A percentile compares a stretch with the other conserved stretches of the same genome.
Conservation (phyloP, 140 eudicot species). For the Cichorium intybus region DNA sequence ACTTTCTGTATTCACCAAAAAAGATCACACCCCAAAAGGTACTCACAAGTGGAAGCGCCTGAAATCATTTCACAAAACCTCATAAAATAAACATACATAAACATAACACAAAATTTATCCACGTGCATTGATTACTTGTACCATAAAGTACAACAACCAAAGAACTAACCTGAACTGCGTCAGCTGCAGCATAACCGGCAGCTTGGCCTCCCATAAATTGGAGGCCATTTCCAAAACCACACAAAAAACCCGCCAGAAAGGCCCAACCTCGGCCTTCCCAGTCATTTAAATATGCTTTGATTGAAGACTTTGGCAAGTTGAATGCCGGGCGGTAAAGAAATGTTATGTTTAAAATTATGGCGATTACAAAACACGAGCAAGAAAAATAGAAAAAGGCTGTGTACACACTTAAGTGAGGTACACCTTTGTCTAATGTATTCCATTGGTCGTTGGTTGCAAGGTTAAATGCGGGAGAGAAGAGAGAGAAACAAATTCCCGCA, state of each 20-base stretch:
- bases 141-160: neutral
- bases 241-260: conserved; percentile 76
- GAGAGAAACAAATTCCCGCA: conserved; percentile 76
- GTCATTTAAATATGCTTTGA: conserved; percentile 57
- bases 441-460: conserved; percentile 94
- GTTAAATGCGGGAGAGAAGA: conserved; percentile 86
- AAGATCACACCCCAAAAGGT: conserved; percentile 86
- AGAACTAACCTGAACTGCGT: conserved; percentile 79
- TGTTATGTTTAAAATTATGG: conserved; percentile 57
- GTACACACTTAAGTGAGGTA: conserved; percentile 79
- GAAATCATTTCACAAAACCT: conserved; percentile 11
- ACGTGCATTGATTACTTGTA: neutral
- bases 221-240: conserved; percentile 93
- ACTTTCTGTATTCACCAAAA: conserved; percentile 80
- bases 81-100: neutral
- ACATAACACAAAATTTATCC: neutral
- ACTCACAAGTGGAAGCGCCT: conserved; percentile 91
- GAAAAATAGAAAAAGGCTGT: conserved; percentile 96
- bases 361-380: conserved; percentile 67
- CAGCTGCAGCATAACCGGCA: conserved; percentile 99
- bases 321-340: conserved; percentile 72
- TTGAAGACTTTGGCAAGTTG: conserved; percentile 60
- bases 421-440: conserved; percentile 63
- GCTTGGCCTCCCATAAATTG: conserved; percentile 99
- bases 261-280: conserved; percentile 99